These are phyloP conservation scores for Violaceomyces palustris DNA, from an alignment of 1,284 basidiomycete species.

Conservation along the genomic window DNA sequence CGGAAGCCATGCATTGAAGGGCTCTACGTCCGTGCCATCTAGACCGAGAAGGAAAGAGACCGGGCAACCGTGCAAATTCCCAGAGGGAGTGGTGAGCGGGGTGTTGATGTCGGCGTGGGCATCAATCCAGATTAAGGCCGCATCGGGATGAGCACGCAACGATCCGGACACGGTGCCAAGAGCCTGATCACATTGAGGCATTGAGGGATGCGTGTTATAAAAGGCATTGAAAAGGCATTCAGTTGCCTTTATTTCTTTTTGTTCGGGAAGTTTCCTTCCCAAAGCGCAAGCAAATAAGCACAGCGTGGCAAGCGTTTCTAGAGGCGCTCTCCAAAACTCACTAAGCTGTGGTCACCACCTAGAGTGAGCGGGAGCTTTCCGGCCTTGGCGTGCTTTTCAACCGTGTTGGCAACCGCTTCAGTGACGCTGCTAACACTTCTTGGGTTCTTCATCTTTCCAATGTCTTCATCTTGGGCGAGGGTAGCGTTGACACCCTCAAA, in stretches of 20 bases:
- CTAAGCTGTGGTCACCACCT: conserved; percentile 93
- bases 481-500: conserved; percentile 68
- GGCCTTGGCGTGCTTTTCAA: conserved; percentile 68
- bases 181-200: conserved; percentile 47
- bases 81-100: conserved; percentile 70
- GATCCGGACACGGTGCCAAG: conserved; percentile 53
- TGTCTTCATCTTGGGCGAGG: conserved; percentile 29
- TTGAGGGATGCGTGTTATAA: no score
- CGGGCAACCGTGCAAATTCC: conserved; percentile 97
- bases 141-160: conserved; percentile 59
- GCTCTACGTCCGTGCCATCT: conserved; percentile 45
- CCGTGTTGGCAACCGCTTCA: conserved; percentile 69
- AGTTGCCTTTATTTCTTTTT: no score
- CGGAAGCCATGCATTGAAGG: conserved; percentile 49
- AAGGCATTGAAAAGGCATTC: no score
- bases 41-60: conserved; percentile 74
- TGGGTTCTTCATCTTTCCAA: conserved; percentile 45
- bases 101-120: conserved; percentile 86
- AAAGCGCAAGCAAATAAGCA: no score
- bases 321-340: conserved; percentile 52
- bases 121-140: conserved; percentile 77
- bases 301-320: not conserved
- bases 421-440: conserved; percentile 61
- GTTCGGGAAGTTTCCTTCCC: no score
- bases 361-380: conserved; percentile 83